These are phyloP conservation scores for Colletotrichum acutatum DNA, from an alignment of 2,329 filamentous ascomycete genomes.

Conservation along the genomic window DNA sequence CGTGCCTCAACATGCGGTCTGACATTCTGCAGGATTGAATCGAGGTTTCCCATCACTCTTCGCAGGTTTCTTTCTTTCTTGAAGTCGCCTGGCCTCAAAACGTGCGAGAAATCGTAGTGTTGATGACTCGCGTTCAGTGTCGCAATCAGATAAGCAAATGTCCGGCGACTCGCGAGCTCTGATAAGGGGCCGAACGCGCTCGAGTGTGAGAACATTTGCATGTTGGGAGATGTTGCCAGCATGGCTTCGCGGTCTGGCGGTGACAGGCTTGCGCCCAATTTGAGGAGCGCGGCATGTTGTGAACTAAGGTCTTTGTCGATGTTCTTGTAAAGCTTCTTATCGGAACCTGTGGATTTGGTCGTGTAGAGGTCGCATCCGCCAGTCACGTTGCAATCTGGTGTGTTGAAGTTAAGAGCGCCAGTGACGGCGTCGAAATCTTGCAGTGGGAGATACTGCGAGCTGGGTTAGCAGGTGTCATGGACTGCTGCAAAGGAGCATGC, in stretches of 20 bases:
- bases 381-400: conserved; percentile 89
- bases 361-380: conserved; percentile 98
- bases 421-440: conserved; percentile 92
- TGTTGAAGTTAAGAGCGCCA: conserved; percentile 94
- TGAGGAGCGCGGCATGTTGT: conserved; percentile 88
- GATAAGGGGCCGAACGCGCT: conserved; percentile 93
- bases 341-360: conserved; percentile 92
- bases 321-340: conserved; percentile 97
- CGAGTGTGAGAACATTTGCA: conserved; percentile 75
- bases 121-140: conserved; percentile 92
- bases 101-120: conserved; percentile 95
- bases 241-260: conserved; percentile 81
- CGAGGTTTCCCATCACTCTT: conserved; percentile 86
- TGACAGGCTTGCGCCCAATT: conserved; percentile 87
- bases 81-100: conserved; percentile 90
- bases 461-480: conserved; percentile 26
- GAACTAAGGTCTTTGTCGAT: conserved; percentile 93
- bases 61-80: conserved; percentile 83
- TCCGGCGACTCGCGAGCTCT: conserved; percentile 87
- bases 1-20: conserved; percentile 70
- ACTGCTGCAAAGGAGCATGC: conserved; percentile 18
- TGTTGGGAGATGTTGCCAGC: conserved; percentile 71
- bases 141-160: conserved; percentile 95
- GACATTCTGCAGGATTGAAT: conserved; percentile 88
- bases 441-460: conserved; percentile 83